A percentile compares a stretch with the other conserved stretches of the same genome.
These are phyloP conservation scores for Boletales sp. DNA, from an alignment of 768 basidiomycete genomes.

Conservation along the genomic window DNA sequence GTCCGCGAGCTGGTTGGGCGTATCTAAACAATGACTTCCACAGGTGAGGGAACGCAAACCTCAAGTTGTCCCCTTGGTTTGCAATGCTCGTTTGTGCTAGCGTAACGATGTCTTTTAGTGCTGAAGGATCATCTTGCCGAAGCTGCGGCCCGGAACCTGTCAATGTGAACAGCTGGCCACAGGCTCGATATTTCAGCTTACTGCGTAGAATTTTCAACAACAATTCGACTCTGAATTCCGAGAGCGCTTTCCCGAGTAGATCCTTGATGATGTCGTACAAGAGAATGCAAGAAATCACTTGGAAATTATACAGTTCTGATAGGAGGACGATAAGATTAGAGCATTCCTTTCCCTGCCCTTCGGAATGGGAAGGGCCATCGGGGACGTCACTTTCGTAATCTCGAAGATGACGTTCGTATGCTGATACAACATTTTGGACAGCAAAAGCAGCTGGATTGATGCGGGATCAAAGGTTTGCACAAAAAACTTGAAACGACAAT, in stretches of 20 bases:
- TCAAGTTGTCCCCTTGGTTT: conserved; percentile 45
- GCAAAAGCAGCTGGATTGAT: conserved; percentile 68
- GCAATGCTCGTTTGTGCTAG: conserved; percentile 73
- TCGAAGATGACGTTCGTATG: conserved; percentile 60
- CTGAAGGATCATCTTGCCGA: conserved; percentile 86
- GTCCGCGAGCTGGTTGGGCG: conserved; percentile 68
- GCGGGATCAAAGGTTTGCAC: neutral
- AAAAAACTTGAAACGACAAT: neutral
- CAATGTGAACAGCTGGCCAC: conserved; percentile 6
- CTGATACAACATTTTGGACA: conserved; percentile 64
- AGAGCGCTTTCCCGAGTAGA: conserved; percentile 60
- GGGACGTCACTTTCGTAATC: conserved; percentile 22
- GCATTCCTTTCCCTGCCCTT: conserved; percentile 74
- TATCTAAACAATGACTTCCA: neutral
- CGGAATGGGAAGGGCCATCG: conserved; percentile 21
- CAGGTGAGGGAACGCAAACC: conserved; percentile 33
- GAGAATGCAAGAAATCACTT: conserved; percentile 85
- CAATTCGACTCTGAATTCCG: conserved; percentile 82
- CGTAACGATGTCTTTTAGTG: conserved; percentile 86
- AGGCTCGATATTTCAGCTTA: conserved; percentile 32
- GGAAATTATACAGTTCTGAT: conserved; percentile 94
- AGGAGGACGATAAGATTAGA: conserved; percentile 85
- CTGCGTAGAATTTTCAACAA: conserved; percentile 82
- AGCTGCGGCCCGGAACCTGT: conserved; percentile 91
- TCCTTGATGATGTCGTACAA: conserved; percentile 86